Evolutionary conservation across 768 basidiomycete genomes (phyloP), one percentile per base, ranked within the genome.

Genomic region (Leccinum fibrillosum): DNA sequence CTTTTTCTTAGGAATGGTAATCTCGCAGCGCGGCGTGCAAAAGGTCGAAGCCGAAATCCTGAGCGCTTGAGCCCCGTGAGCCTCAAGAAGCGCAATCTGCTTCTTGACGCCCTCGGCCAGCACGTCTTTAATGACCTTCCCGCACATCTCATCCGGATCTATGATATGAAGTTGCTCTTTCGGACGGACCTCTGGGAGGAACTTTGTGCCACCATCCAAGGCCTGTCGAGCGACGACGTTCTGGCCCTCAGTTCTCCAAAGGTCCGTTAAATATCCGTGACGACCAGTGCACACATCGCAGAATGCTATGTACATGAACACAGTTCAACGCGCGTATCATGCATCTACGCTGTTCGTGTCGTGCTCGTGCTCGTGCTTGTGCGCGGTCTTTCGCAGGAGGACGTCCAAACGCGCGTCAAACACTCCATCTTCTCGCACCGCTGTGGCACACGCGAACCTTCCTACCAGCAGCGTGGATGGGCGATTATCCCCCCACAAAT

Each of bases 61-160:
- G 28, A 50, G 30, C 49, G 28, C 51, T 5, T 34, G 25, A 11
- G 11, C 61, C 32, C 32, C 11, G 32, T 32, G 32, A 32, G 32
- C 11, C 30, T 39, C 23, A 28, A 28, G 49, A 58, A 58, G 55
- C 55, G 61, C 13, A 25, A 21, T 28, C 34, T 34, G 10, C 56
- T 62, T 49, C 56, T 63, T 21, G 45, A 63, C 39, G 8, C 49
- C 9, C 52, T 62, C 56, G 28, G 32, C 39, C 56, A 52, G 30
- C 56, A 62, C 15, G 26, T 63, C 45, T 62, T 58, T 56, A 63
- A 58, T 5, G 49, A 63, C n/a, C 61, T 63, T 21, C 61, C 62
- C 17, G 21, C 52, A 26, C 61, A 63, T 35, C 61, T 62, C 25
- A 63, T 63, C 23, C 45, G 53, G 4, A 19, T 51, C 39, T 19